Evolutionary conservation across 495 filamentous ascomycete genomes (phyloP).

Genomic region (Podospora tetraspora): DNA sequence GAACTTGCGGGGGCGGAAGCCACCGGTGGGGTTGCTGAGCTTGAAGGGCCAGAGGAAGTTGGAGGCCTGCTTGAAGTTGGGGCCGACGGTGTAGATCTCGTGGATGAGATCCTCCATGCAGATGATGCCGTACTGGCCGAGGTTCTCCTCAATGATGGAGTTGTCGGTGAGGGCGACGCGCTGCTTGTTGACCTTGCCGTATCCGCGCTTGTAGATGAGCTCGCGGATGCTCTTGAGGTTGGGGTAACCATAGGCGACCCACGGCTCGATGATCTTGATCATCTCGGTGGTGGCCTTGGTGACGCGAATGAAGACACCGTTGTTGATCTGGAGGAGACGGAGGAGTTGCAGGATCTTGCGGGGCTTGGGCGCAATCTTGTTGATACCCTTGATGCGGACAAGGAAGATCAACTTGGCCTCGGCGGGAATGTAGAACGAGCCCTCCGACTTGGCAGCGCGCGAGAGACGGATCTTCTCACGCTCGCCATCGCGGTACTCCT

Average conservation of each 20-base stretch:
- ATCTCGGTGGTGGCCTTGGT: conserved; percentile 98
- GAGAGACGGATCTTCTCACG: conserved; percentile 94
- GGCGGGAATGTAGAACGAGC: conserved; percentile 86
- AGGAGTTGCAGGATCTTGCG: conserved; percentile 99
- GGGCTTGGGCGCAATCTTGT: conserved; percentile 99
- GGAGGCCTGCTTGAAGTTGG: conserved; percentile 99
- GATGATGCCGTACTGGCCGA: conserved; percentile 98
- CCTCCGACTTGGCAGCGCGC: conserved; percentile 83
- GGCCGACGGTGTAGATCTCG: conserved; percentile 97
- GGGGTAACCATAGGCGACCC: conserved; percentile 98
- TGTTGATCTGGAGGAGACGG: conserved; percentile 99
- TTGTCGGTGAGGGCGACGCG: conserved; percentile 96
- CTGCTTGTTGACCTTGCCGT: conserved; percentile 96
- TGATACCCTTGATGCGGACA: conserved; percentile 99
- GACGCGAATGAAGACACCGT: conserved; percentile 93
- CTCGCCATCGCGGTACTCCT: conserved; percentile 97
- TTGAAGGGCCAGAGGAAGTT: conserved; percentile 99
- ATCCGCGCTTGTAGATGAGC: conserved; percentile 99
- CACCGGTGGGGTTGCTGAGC: conserved; percentile 93
- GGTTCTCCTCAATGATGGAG: conserved; percentile 88
- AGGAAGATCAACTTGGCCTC: conserved; percentile 98
- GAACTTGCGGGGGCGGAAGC: conserved; percentile 95
- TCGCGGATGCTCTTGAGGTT: conserved; percentile 98
- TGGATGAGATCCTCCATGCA: conserved; percentile 99
- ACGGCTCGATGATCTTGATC: conserved; percentile 96